phyloP scores from a whole-genome alignment of 169 alveolate species.

The Hepatocystis sp. region DNA sequence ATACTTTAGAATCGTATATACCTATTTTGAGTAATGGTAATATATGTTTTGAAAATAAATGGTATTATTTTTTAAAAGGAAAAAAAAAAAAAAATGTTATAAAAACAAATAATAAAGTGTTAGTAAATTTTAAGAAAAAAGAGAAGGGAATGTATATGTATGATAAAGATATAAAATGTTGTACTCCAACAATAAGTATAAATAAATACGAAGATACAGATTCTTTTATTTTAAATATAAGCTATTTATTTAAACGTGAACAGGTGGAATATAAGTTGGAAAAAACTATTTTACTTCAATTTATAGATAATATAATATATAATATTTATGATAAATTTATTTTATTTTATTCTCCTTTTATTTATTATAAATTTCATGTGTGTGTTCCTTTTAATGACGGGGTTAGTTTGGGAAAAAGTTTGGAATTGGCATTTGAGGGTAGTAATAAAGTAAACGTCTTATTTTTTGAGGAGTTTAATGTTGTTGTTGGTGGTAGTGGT shows the following conservation, averaged over 20 bases:
- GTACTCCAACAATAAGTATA: not conserved
- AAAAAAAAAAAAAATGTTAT: conserved; percentile 17
- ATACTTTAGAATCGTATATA: conserved; percentile 7
- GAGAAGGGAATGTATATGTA: not conserved
- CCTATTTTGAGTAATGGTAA: conserved; percentile 7
- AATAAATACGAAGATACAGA: not conserved
- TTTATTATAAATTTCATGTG: conserved; percentile 30
- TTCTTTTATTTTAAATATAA: conserved; percentile 2
- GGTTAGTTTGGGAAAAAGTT: not conserved
- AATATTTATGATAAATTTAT: conserved; percentile 1
- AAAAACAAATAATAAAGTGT: conserved; percentile 22
- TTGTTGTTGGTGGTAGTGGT: not conserved
- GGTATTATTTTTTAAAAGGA: conserved; percentile 15
- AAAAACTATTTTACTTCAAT: conserved; percentile 15
- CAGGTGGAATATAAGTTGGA: conserved; percentile 1
- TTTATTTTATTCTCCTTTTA: conserved; percentile 13
- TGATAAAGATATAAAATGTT: not conserved
- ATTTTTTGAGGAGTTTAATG: not conserved
- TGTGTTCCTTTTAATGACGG: not conserved
- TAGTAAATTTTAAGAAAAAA: conserved; percentile 8
- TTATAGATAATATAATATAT: conserved; percentile 20
- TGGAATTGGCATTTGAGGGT: conserved; percentile 12
- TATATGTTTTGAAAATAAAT: conserved; percentile 25
- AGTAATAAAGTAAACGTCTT: conserved; percentile 1
- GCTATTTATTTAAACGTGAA: conserved; percentile 18